Evolutionary conservation across 2,329 filamentous ascomycete genomes (phyloP).

Genomic region (Colletotrichum noveboracense): DNA sequence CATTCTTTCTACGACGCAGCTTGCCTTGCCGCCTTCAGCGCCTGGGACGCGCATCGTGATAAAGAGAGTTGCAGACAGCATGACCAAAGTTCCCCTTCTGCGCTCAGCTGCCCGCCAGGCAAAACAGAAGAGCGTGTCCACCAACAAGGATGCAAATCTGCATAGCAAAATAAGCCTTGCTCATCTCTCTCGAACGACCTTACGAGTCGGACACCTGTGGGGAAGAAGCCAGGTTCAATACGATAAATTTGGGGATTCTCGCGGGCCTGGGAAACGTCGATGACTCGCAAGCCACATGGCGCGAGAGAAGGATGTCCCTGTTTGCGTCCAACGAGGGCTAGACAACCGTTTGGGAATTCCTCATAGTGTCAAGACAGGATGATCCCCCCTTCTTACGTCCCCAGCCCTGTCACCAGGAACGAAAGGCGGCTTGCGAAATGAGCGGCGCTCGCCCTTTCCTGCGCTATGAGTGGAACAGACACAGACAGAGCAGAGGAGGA

Average conservation of each 20-base stretch:
- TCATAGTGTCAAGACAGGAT: not conserved
- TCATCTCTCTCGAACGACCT: not conserved
- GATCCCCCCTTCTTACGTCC: not conserved
- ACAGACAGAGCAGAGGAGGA: not conserved
- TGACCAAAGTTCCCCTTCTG: not conserved
- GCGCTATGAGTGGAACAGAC: not conserved
- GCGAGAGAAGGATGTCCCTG: not conserved
- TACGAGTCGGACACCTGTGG: conserved; percentile 1
- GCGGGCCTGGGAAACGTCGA: not conserved
- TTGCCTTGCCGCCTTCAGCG: not conserved
- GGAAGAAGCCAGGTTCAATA: not conserved
- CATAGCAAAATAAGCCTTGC: not conserved
- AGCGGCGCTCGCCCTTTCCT: not conserved
- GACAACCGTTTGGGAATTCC: not conserved
- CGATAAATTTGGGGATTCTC: not conserved
- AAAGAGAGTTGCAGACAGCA: not conserved
- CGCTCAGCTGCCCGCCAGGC: not conserved
- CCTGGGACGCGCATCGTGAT: not conserved
- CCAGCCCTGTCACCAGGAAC: conserved; percentile 11
- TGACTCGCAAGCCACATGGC: conserved; percentile 22
- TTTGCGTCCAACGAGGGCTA: not conserved
- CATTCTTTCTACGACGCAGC: not conserved
- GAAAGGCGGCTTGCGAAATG: conserved; percentile 2
- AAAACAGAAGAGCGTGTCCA: not conserved
- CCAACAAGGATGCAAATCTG: not conserved